Evolutionary conservation across 2,329 filamentous ascomycete species (phyloP).

Genomic region (Emydomyces testavorans): DNA sequence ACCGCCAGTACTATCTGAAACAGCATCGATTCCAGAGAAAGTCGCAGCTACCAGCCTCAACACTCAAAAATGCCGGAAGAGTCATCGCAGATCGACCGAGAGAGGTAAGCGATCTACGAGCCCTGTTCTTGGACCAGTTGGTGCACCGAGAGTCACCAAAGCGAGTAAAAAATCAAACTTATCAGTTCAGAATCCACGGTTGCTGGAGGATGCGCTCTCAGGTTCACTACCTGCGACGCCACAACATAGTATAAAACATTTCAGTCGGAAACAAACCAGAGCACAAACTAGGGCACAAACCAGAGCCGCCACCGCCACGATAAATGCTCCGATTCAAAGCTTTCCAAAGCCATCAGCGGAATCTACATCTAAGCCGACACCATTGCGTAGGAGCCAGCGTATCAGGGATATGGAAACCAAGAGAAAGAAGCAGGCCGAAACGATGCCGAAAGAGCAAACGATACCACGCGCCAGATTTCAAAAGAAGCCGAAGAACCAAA

Average conservation of each 20-base stretch:
- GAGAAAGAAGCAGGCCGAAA: no score
- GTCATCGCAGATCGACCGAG: not conserved
- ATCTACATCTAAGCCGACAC: not conserved
- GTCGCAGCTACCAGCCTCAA: not conserved
- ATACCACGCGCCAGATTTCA: no score
- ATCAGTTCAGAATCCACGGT: not conserved
- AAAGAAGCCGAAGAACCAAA: no score
- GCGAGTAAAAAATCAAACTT: slow-evolving; percentile 6
- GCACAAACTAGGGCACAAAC: no score
- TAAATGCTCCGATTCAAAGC: no score
- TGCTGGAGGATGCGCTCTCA: no score
- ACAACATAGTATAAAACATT: not conserved
- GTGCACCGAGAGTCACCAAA: slow-evolving; percentile 6
- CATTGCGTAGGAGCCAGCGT: not conserved
- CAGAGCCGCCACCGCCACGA: no score
- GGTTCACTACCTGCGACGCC: no score
- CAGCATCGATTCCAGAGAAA: not conserved
- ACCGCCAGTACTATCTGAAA: not conserved
- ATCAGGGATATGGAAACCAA: no score
- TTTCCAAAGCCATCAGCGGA: not conserved
- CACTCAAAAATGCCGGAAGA: not conserved
- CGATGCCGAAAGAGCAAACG: no score
- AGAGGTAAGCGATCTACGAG: not conserved
- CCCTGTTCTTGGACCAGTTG: slow-evolving; percentile 3
- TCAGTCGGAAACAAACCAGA: not conserved